phyloP scores from a whole-genome alignment of 352 stramenopile species.

The Pythium aphanidermatum region DNA sequence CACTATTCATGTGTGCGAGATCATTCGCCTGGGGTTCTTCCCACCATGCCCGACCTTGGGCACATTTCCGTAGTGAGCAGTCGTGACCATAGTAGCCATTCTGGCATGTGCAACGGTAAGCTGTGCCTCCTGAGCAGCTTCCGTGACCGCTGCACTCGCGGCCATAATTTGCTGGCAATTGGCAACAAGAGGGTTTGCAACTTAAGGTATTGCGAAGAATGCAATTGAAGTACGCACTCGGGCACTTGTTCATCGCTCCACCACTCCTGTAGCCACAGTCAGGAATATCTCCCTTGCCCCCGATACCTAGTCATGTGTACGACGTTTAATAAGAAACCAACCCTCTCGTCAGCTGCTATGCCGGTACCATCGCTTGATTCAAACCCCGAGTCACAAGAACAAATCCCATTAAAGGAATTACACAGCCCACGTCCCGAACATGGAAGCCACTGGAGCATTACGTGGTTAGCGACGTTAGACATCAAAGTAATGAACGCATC shows the following conservation, averaged over 20 bases:
- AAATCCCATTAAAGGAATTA: constrained; percentile 41
- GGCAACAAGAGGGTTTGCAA: too few species aligned
- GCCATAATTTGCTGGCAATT: constrained; percentile 25
- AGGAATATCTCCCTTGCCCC: constrained; percentile 11
- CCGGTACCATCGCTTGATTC: constrained; percentile 45
- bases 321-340: background rate
- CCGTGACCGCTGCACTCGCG: constrained; percentile 56
- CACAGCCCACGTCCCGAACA: constrained; percentile 58
- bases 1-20: constrained; percentile 42
- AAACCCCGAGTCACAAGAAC: constrained; percentile 40
- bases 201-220: too few species aligned
- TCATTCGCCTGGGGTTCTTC: constrained; percentile 44
- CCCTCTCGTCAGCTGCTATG: background rate
- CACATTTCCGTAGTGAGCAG: constrained; percentile 50
- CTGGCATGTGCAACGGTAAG: constrained; percentile 54
- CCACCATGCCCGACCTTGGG: constrained; percentile 54
- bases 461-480: background rate
- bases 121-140: constrained; percentile 29
- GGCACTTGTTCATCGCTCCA: constrained; percentile 34
- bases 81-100: constrained; percentile 41
- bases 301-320: constrained; percentile 9
- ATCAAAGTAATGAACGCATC: background rate
- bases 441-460: constrained; percentile 38
- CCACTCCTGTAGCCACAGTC: constrained; percentile 35
- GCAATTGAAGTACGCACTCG: constrained; percentile 26